Evolutionary conservation across 148 eudicot genomes (phyloP).

Genomic region (Silene uniflora): DNA sequence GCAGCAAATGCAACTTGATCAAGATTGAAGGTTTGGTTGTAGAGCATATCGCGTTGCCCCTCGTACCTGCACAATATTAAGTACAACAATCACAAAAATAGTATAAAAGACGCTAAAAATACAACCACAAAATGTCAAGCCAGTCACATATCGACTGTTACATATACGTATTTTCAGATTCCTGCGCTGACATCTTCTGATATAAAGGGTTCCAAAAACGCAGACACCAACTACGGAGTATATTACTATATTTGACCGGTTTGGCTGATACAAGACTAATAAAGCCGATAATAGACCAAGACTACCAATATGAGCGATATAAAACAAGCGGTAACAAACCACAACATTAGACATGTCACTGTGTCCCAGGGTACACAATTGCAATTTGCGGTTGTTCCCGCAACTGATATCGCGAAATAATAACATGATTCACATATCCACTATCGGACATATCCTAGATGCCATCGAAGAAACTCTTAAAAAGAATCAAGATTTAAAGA

Average conservation of each 20-base stretch:
- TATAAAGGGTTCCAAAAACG: too few relatives aligned
- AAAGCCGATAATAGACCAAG: too few relatives aligned
- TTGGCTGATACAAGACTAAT: too few relatives aligned
- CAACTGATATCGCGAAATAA: neutral
- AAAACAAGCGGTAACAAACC: neutral
- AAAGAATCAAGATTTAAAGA: neutral
- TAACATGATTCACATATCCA: neutral
- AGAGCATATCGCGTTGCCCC: conserved; percentile 96
- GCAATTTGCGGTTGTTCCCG: neutral
- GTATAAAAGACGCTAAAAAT: neutral
- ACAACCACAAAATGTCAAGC: neutral
- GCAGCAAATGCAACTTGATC: conserved; percentile 95
- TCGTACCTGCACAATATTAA: conserved; percentile 67
- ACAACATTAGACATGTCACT: neutral
- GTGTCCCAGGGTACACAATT: neutral
- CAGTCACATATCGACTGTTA: neutral
- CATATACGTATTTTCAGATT: neutral
- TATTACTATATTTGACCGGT: too few relatives aligned
- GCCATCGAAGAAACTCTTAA: neutral
- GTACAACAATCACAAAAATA: neutral
- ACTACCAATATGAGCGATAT: too few relatives aligned
- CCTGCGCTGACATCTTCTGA: neutral
- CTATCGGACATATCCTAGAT: neutral
- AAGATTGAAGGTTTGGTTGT: conserved; percentile 93
- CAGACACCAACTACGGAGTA: too few relatives aligned